Base-by-base conservation (phyloP, 805 yeast species). In the Hanseniaspora occidentalis region DNA sequence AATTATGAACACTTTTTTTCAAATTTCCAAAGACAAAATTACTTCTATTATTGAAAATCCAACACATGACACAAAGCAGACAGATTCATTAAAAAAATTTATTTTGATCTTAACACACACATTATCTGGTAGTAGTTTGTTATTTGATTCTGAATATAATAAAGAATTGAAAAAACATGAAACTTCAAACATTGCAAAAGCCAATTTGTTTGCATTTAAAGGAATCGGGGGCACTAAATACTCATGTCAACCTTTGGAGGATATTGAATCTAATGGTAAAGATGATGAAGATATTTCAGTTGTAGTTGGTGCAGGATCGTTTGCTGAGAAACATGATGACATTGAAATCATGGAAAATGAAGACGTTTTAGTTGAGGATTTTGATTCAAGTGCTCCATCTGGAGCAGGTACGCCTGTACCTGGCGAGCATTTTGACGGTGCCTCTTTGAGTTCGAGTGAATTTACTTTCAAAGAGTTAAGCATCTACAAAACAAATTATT, bases 141-240 rank as follows among this genome's bases (percentile, higher is more conserved):
- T 86, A 27, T 73, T 83, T 50, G 95, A 85, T 53, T 84, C 94
- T 0, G 75, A 77, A 11, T 80, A 66, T 48, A 66, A 69, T 35
- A 73, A 67, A 34, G 67, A 29, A 18, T 14, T 29, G 18, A 29
- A 29, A 14, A 10, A 29, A 9, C 33, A 29, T 16, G 17, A 29
- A 18, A 66, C 35, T 62, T 45, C 23, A 50, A 47, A 6, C 35
- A 44, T 6, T 3, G 38, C 5, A 49, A 46, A 3, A 40, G 39
- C 1, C 35, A 37, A 3, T 37, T 45, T 13, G 42, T 20, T 8
- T 42, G 44, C 22, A 41, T 50, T 3, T 36, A 50, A 1, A 25
- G n/a, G n/a, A n/a, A n/a, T n/a, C n/a, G n/a, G n/a, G n/a, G n/a
- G n/a, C n/a, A n/a, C n/a, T n/a, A n/a, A n/a, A n/a, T n/a, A n/a